These are phyloP conservation scores for Paramecium primaurelia DNA, from an alignment of 73 alveolate species.

Conservation along the genomic window DNA sequence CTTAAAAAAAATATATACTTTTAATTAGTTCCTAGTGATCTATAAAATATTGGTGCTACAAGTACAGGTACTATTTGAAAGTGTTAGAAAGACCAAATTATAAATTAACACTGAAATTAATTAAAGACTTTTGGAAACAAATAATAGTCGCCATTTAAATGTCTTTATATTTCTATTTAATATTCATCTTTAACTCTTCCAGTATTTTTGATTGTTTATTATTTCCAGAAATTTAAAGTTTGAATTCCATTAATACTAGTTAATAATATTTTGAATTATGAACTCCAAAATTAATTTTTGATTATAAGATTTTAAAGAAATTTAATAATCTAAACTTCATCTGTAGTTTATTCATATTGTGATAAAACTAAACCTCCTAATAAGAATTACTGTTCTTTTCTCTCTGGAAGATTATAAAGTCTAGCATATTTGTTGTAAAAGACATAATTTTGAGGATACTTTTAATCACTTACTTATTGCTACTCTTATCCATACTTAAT, in stretches of 20 bases:
- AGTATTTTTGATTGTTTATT: background rate
- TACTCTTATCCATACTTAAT: background rate
- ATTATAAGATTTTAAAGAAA: background rate
- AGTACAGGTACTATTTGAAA: background rate
- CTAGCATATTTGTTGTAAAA: background rate
- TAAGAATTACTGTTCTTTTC: background rate
- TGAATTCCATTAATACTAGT: background rate
- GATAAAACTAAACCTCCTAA: background rate
- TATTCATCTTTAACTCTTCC: background rate
- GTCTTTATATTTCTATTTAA: background rate
- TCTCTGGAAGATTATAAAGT: background rate
- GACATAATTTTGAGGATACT: background rate
- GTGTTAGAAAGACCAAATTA: background rate
- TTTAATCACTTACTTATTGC: background rate
- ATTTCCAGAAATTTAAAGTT: background rate
- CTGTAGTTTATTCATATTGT: background rate
- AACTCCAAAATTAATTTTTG: background rate
- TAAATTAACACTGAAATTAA: background rate
- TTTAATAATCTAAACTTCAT: background rate
- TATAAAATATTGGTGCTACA: background rate
- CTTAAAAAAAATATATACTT: background rate
- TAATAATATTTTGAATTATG: background rate
- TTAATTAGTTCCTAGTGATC: background rate
- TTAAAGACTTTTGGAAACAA: background rate
- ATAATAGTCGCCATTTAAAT: background rate